Evolutionary conservation across 140 eudicot species (phyloP), one percentile per base, ranked within the genome.

Genomic region (Cichorium intybus): DNA sequence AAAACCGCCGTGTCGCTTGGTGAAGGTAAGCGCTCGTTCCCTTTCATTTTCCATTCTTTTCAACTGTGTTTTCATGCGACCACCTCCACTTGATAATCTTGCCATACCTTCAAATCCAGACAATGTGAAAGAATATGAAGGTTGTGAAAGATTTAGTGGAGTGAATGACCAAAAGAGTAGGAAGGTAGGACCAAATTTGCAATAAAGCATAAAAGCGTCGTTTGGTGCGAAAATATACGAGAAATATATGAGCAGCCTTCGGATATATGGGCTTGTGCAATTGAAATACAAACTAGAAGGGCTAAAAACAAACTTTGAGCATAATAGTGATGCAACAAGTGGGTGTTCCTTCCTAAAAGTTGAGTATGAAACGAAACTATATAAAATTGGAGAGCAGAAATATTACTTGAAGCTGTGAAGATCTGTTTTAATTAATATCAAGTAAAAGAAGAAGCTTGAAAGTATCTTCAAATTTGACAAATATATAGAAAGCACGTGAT

Each of bases 1-100:
- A 4, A 68, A 46, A 14, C 71, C 71, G 0, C 2, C 3, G 33
- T 71, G 50, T 6, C 75, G 70, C 14, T 75, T 68, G 15, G 80
- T 68, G 6, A 75, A 43, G 31, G 76, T 61, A 11, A 68, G 52
- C 0, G 56, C 39, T 0, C 61, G 45, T 9, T 12, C 43, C 23
- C 28, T 46, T 47, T 74, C 62, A 1, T 57, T 34, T 24, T 56
- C 67, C 10, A 55, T 57, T 5, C 3, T 17, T 26, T 39, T 67
- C 58, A 58, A 0, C 22, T 67, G 50, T 8, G 43, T 50, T 22
- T 64, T 74, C 18, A 37, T 16, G 1, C 60, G 61, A 47, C 78
- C 29, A 26, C 2, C 64, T 16, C 21, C 21, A 3, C 29, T 70
- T 11, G 33, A 10, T 56, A 11, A 37, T 12, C 52, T 22, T 48